Percentiles rank a stretch among this genome's conserved stretches.
phyloP scores from a whole-genome alignment of 1,139 yeast species.

The Suhomyces bokatorum region DNA sequence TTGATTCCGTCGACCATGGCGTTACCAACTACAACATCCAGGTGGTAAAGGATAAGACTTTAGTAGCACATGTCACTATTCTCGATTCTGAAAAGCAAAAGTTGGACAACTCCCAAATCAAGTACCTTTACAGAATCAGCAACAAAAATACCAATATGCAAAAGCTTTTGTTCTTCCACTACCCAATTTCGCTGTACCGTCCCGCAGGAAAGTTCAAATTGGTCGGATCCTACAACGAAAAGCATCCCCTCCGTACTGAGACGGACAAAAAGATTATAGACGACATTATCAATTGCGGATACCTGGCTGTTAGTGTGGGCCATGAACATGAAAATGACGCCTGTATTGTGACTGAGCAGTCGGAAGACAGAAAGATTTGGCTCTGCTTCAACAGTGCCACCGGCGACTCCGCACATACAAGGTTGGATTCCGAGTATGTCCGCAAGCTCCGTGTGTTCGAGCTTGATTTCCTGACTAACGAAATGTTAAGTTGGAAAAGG shows the following conservation, averaged over 20 bases:
- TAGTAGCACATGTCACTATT: slow-evolving; percentile 31
- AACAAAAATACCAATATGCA: slow-evolving; percentile 15
- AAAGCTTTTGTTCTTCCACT: slow-evolving; percentile 49
- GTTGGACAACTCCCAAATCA: slow-evolving; percentile 35
- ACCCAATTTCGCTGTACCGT: slow-evolving; percentile 53
- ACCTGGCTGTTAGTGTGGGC: slow-evolving; percentile 51
- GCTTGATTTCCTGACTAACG: slow-evolving; percentile 27
- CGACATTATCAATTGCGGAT: slow-evolving; percentile 40
- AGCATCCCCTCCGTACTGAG: slow-evolving; percentile 36
- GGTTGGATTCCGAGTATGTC: slow-evolving; percentile 24
- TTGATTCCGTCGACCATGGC: slow-evolving; percentile 31
- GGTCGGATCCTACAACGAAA: slow-evolving; percentile 51
- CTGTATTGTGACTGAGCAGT: slow-evolving; percentile 31
- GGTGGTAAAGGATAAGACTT: slow-evolving; percentile 18
- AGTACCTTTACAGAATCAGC: slow-evolving; percentile 17
- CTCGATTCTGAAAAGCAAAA: slow-evolving; percentile 35
- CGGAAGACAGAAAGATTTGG: slow-evolving; percentile 30
- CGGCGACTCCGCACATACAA: slow-evolving; percentile 40
- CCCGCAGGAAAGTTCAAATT: slow-evolving; percentile 50
- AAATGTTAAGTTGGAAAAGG: slow-evolving; percentile 43
- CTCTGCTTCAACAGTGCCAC: slow-evolving; percentile 43
- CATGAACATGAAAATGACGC: slow-evolving; percentile 60
- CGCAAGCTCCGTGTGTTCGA: slow-evolving; percentile 41
- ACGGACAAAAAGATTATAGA: slow-evolving; percentile 37
- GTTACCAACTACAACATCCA: slow-evolving; percentile 38